Evolutionary conservation across 2,329 filamentous ascomycete species (phyloP), one percentile per base, ranked within the genome.

Genomic region (Cercospora sesami): DNA sequence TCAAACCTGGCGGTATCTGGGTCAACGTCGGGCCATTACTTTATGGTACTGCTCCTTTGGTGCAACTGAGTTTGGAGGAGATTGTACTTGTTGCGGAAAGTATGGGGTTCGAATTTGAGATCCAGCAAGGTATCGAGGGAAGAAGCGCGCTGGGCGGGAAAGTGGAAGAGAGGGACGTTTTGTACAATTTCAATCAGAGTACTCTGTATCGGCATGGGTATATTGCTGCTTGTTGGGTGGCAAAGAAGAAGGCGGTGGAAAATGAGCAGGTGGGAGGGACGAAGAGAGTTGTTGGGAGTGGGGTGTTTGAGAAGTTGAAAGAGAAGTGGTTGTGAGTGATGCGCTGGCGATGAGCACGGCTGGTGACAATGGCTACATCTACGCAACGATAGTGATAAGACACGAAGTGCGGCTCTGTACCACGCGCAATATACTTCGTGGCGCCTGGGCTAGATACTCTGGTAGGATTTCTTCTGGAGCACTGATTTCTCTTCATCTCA

Each of bases 1-100:
- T 98, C 60, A 88, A 86, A 72, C 84, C 87, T 0, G 91, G 90
- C 26, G 94, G 94, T 0, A 75, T 95, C 4, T 91, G 96, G 82
- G 86, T 96, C 75, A 97, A 97, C 75, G 83, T 96, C 31, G 94
- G 94, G 0, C 94, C 94, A 0, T 80, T 97, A 65, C 82, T 97
- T 42, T 97, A 70, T 36, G 69, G 71, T 9, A 65, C 68, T 2
- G 67, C 69, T 16, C 70, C 70, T 16, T 60, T 65, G 8, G 48
- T 73, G 26, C 69, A 73, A 31, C 61, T 73, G 55, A 69, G 61
- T 21, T 26, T 72, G 23, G 71, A 72, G 5, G 69, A 73, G 30
- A 64, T 72, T 16, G 58, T 71, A 0, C 16, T 60, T 0, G 55
- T 73, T n/a, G 69, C 68, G 23, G 71, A 73, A 28, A 57, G 16